Conservation (phyloP, 108 stramenopile genomes). For the Aurantiochytrium sp. region DNA sequence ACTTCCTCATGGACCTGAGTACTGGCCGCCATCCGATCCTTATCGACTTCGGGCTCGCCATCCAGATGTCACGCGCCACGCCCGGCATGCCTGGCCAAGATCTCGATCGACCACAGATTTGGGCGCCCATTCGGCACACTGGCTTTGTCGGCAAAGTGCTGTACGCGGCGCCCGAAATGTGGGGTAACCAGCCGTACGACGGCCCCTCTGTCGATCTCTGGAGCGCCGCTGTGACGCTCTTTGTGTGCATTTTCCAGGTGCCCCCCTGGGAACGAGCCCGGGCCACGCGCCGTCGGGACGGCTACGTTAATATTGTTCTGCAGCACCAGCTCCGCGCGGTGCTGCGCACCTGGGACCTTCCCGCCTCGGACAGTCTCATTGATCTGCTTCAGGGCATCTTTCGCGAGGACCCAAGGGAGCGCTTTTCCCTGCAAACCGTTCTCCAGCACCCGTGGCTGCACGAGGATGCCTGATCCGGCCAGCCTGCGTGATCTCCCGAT, state of each 20-base stretch:
- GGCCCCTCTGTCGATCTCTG: not conserved
- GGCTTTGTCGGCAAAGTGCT: slow-evolving; percentile 13
- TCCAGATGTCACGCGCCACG: not conserved
- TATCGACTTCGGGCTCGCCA: slow-evolving; percentile 9
- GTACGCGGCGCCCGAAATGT: slow-evolving; percentile 19
- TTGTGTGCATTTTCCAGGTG: slow-evolving; percentile 1
- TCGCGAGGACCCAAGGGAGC: not conserved
- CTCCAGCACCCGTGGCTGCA: slow-evolving; percentile 1
- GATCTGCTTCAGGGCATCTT: not conserved
- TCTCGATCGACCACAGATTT: not conserved
- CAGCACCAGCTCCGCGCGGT: not conserved
- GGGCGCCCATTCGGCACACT: slow-evolving; percentile 20
- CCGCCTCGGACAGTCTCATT: slow-evolving; percentile 3
- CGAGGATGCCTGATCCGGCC: not conserved
- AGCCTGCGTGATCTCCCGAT: too few species aligned
- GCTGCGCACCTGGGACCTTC: not conserved
- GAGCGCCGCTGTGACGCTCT: slow-evolving; percentile 20
- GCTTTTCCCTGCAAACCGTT: not conserved
- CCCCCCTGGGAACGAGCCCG: slow-evolving; percentile 22
- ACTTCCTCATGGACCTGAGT: slow-evolving; percentile 13
- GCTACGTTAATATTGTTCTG: not conserved
- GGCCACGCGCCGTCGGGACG: not conserved
- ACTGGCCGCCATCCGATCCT: slow-evolving; percentile 1
- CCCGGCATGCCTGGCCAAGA: not conserved
- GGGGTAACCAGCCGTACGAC: not conserved